phyloP scores from a whole-genome alignment of 805 yeast species.

The Candida krabiensis region DNA sequence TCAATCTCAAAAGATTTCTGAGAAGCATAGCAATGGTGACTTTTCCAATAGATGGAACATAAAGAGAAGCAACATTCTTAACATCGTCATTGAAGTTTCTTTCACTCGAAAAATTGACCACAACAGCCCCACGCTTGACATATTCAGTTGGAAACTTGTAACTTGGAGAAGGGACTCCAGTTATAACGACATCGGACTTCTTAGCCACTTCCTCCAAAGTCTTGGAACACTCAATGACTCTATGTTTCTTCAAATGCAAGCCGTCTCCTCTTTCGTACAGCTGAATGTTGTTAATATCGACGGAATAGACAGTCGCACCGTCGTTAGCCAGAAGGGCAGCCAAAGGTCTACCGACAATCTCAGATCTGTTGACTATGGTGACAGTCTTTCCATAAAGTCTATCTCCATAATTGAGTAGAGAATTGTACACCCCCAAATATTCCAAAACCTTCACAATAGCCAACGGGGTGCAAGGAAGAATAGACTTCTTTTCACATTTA shows the following conservation, averaged over 20 bases:
- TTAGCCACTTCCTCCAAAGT: constrained; percentile 66
- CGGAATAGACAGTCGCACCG: constrained; percentile 95
- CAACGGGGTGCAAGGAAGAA: constrained; percentile 94
- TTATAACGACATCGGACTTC: constrained; percentile 85
- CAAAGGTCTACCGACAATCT: constrained; percentile 95
- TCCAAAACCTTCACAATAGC: constrained; percentile 94
- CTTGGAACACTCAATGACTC: constrained; percentile 58
- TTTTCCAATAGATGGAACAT: constrained; percentile 95
- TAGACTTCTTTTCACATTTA: constrained; percentile 66
- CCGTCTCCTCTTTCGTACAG: constrained; percentile 94
- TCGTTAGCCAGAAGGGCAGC: constrained; percentile 96
- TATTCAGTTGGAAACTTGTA: constrained; percentile 86
- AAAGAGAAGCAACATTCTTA: constrained; percentile 82
- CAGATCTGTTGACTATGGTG: constrained; percentile 89
- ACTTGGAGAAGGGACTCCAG: constrained; percentile 86
- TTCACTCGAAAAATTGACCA: constrained; percentile 84
- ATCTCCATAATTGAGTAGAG: constrained; percentile 81
- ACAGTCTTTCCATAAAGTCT: constrained; percentile 90
- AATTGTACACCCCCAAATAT: constrained; percentile 83
- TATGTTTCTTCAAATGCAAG: constrained; percentile 75
- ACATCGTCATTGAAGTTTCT: constrained; percentile 85
- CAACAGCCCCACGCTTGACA: constrained; percentile 84
- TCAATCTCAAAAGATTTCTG: constrained; percentile 81
- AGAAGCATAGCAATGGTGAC: constrained; percentile 94
- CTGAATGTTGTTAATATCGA: constrained; percentile 84